phyloP scores from a whole-genome alignment of 805 yeast genomes.

The Hanseniaspora jakobsenii region DNA sequence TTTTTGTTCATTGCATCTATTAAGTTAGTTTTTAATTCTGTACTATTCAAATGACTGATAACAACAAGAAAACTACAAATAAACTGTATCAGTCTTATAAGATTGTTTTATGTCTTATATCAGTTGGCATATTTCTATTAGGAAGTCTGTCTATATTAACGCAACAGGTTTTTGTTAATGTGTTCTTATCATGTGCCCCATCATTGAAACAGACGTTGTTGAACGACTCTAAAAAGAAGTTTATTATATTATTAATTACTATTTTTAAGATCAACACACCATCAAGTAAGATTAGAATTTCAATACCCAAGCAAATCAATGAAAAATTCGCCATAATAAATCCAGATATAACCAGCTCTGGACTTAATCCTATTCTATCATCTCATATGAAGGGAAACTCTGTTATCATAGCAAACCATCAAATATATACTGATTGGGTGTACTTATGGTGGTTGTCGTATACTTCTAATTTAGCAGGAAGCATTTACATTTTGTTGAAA shows the following conservation, averaged over 20 bases:
- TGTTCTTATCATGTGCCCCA: conserved; percentile 27
- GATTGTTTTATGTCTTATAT: conserved; percentile 18
- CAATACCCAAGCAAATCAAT: conserved; percentile 31
- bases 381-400: conserved; percentile 38
- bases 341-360: conserved; percentile 20
- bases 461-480: conserved; percentile 51
- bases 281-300: conserved; percentile 35
- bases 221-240: conserved; percentile 45
- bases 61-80: background rate
- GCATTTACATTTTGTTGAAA: conserved; percentile 63
- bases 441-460: conserved; percentile 78
- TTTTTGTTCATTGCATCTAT: no score
- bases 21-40: no score
- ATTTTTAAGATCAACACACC: conserved; percentile 43
- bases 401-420: conserved; percentile 77
- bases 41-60: no score
- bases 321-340: conserved; percentile 14
- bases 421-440: conserved; percentile 88
- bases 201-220: conserved; percentile 33
- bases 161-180: conserved; percentile 35
- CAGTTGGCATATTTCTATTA: conserved; percentile 22
- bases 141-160: conserved; percentile 37
- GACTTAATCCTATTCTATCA: conserved; percentile 14
- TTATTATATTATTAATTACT: conserved; percentile 43
- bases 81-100: conserved; percentile 15